Evolutionary conservation across 306 rosid species (phyloP).

Genomic region (Styphnolobium japonicum): DNA sequence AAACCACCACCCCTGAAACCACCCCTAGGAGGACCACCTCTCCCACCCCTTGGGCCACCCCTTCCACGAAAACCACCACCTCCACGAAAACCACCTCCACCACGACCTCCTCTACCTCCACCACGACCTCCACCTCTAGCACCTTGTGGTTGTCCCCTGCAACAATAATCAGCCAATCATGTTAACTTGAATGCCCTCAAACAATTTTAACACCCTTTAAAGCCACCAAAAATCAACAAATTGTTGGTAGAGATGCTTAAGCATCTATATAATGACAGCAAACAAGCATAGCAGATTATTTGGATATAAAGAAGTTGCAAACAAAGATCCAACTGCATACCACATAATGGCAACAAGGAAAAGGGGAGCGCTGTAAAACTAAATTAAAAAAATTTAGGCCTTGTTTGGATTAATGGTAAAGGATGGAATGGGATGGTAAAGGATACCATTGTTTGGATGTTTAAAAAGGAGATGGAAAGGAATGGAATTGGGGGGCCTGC

Average conservation of each 20-base stretch:
- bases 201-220: background rate
- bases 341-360: background rate
- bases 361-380: background rate
- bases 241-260: background rate
- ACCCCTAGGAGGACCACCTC: conserved; percentile 78
- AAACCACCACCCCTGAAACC: conserved; percentile 77
- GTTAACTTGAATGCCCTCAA: background rate
- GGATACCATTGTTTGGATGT: too few species aligned
- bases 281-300: background rate
- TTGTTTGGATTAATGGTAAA: too few species aligned
- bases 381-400: background rate
- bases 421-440: too few species aligned
- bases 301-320: background rate
- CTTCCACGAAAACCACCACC: conserved; percentile 78
- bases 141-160: conserved; percentile 67
- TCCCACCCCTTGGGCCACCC: conserved; percentile 80
- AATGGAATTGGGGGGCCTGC: too few species aligned
- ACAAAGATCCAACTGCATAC: background rate
- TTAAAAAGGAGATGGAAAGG: too few species aligned
- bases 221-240: background rate
- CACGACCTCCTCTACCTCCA: conserved; percentile 62
- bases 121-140: conserved; percentile 63
- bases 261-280: background rate
- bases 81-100: conserved; percentile 58
- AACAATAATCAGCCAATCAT: conserved; percentile 24